phyloP scores from a whole-genome alignment of 192 early-diverging fungal species.

The Tieghemiomyces parasiticus region DNA sequence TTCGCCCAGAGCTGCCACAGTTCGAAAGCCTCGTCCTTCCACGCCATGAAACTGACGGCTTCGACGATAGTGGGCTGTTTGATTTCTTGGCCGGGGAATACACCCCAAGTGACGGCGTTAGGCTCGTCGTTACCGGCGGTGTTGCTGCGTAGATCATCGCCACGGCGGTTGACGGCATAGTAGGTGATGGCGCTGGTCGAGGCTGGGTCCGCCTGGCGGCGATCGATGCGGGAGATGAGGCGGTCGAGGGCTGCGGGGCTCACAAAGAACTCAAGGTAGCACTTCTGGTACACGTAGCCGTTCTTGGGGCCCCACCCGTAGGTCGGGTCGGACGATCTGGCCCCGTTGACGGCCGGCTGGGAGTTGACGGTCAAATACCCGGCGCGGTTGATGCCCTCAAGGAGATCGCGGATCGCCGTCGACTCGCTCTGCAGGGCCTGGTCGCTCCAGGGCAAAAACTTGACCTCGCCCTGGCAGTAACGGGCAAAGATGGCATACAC shows the following conservation, averaged over 20 bases:
- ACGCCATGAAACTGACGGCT: constrained; percentile 69
- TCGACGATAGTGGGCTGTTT: constrained; percentile 95
- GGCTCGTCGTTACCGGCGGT: constrained; percentile 67
- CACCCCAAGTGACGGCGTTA: constrained; percentile 97
- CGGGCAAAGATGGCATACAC: constrained; percentile 61
- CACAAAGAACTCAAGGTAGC: constrained; percentile 93
- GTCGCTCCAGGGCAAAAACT: constrained; percentile 85
- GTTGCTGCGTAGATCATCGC: constrained; percentile 87
- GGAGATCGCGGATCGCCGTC: constrained; percentile 43
- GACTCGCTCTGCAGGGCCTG: constrained; percentile 67
- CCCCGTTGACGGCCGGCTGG: constrained; percentile 89
- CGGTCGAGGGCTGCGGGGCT: constrained; percentile 46
- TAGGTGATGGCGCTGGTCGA: constrained; percentile 41
- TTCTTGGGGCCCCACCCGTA: constrained; percentile 94
- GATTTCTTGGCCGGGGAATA: constrained; percentile 94
- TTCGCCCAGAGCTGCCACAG: constrained; percentile 81
- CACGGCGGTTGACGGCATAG: constrained; percentile 77
- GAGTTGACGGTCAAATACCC: constrained; percentile 94
- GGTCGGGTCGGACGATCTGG: constrained; percentile 50
- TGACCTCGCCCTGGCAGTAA: constrained; percentile 68
- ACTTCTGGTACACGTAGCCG: constrained; percentile 93
- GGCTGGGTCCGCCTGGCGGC: constrained; percentile 10
- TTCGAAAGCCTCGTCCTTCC: constrained; percentile 95
- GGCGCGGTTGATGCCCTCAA: constrained; percentile 55
- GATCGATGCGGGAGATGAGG: constrained; percentile 39